Evolutionary conservation across 2,329 filamentous ascomycete species (phyloP), one percentile per base, ranked within the genome.

Genomic region (Neonectria ditissima): DNA sequence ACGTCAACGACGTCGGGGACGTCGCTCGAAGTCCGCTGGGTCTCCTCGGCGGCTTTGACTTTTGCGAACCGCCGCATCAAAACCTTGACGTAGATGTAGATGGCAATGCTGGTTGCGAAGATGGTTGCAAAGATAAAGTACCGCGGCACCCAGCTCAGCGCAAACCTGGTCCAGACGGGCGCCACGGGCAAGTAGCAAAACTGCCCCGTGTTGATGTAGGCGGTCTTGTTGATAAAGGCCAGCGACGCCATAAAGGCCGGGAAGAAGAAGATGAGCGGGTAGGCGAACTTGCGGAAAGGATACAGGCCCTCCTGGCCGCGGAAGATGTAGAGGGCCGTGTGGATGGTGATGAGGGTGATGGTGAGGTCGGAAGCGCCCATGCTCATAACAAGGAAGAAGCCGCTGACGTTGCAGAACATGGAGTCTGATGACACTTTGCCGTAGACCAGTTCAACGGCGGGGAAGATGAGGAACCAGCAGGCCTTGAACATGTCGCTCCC

Each of bases 321-420:
- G 68, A 93, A 89, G 55, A 95, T 90, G 76, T 91, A 92, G 11
- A 93, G 79, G 3, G 87, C 87, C 53, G 90, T 91, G 74, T 95
- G 92, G 9, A 93, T 74, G 18, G 91, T 89, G 71, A 95, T 92
- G 61, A 92, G 83, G 14, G 93, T 82, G 16, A 93, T 88, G 10
- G 91, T 87, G 59, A 91, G 83, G 72, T 95, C 92, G 80, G 88
- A 88, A 30, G 88, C 87, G 75, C 92, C 89, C 61, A 91, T 87
- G n/a, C 88, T 87, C 53, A 89, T 77, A 5, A 88, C 80, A 32
- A 92, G 81, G 63, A 91, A 84, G 78, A 92, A 93, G 1, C 91
- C 91, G 68, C 84, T 88, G 45, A 85, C 80, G 77, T 93, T 89
- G 74, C 91, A 93, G 67, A 91, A 89, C 1, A 77, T 74, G 3